Evolutionary conservation across 345 rosid genomes (phyloP), one percentile per base, ranked within the genome.

Genomic region (Aquilaria yunnanensis): DNA sequence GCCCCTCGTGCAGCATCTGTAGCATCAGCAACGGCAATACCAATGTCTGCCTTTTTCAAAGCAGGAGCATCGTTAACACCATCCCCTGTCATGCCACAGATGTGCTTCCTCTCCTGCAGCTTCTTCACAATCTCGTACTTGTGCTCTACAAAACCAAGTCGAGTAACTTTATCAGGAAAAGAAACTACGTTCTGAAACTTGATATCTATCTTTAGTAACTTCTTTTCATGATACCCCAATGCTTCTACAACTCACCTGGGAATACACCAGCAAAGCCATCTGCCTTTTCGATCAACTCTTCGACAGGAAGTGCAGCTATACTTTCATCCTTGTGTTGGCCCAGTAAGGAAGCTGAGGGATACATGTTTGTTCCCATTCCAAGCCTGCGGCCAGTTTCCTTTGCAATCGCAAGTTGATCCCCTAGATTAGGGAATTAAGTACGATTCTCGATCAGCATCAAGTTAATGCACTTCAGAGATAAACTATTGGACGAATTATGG

Each of bases 61-160:
- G 98, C 96, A 3, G 95, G 98, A 59, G 98, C 98, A 66, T 92
- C 98, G 23, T 92, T 92, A 60, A 92, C 96, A 62, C 98, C 98
- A 74, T 92, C 98, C 29, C 98, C 96, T 14, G 96, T 92, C 98
- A 92, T 92, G 32, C 96, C 98, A 72, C 87, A 82, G 23, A 89
- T 82, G 72, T 92, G 96, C 70, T 85, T 84, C 77, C 70, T 71
- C 74, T 85, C 91, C 70, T 92, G 98, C 73, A 89, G 75, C 80
- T 86, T 92, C 92, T 71, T 92, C 65, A 92, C 98, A 53, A 92
- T 92, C 76, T 92, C 96, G 12, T 92, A 92, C 69, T 92, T 92
- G 79, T 92, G 98, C 74, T 92, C 98, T 92, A 77, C 56, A 51
- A 3, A 23, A 33, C 12, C 12, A 12, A 69, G 47, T 51, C 8